A percentile compares a stretch with the other conserved stretches of the same genome.
Evolutionary conservation across 1,139 yeast species (phyloP).

Genomic region (Blastobotrys arbuscula): DNA sequence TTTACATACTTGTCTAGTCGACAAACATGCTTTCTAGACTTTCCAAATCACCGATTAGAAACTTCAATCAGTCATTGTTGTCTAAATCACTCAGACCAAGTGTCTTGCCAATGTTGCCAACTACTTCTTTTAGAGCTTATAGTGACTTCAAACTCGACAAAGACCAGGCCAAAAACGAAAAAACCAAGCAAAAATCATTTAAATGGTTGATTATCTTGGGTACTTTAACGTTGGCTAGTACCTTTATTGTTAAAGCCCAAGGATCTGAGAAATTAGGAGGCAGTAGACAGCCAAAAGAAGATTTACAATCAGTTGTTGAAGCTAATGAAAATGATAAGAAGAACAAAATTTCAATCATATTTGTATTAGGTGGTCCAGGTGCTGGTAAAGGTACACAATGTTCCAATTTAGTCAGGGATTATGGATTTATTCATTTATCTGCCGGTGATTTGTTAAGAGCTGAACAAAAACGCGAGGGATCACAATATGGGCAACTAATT

Average conservation of each 20-base stretch:
- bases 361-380: constrained; percentile 79
- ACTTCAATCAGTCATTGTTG: background rate
- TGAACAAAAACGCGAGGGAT: constrained; percentile 78
- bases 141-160: constrained; percentile 9
- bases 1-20: no score
- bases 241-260: constrained; percentile 10
- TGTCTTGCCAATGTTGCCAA: background rate
- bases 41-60: background rate
- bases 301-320: constrained; percentile 11
- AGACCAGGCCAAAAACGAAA: constrained; percentile 8
- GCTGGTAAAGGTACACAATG: constrained; percentile 98
- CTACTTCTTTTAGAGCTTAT: background rate
- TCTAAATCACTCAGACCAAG: no score
- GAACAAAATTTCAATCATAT: constrained; percentile 55
- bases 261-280: background rate
- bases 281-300: constrained; percentile 9
- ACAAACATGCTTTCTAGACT: no score
- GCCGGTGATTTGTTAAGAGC: constrained; percentile 95
- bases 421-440: constrained; percentile 77
- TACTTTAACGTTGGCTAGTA: constrained; percentile 15
- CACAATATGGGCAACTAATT: constrained; percentile 80
- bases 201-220: constrained; percentile 15
- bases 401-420: constrained; percentile 71
- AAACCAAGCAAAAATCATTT: constrained; percentile 9
- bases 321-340: background rate